phyloP scores from a whole-genome alignment of 345 rosid genomes.

The Arabidopsis suecica region DNA sequence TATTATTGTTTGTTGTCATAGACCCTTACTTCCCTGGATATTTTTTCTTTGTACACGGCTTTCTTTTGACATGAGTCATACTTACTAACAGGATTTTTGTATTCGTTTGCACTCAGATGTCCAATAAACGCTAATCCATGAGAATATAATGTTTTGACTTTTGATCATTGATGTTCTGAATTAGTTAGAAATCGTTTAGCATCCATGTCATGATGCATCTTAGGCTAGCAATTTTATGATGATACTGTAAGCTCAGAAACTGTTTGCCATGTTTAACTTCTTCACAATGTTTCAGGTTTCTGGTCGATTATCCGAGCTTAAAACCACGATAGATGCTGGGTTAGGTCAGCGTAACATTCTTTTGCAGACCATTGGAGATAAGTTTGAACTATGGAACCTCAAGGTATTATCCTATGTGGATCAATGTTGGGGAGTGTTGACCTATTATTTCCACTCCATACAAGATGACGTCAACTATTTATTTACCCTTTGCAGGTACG shows the following conservation, averaged over 20 bases:
- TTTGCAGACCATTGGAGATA: slow-evolving; percentile 69
- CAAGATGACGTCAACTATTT: slow-evolving; percentile 17
- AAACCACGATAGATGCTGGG: slow-evolving; percentile 80
- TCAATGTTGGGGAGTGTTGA: slow-evolving; percentile 14
- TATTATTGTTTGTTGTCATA: slow-evolving; percentile 24
- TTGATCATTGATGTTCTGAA: neutral
- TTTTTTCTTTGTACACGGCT: slow-evolving; percentile 17
- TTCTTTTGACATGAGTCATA: slow-evolving; percentile 22
- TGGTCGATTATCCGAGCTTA: slow-evolving; percentile 68
- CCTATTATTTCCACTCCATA: slow-evolving; percentile 7
- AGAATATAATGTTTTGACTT: slow-evolving; percentile 1
- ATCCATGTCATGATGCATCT: slow-evolving; percentile 9
- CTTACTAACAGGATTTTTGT: slow-evolving; percentile 31
- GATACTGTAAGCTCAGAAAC: neutral
- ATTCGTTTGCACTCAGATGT: slow-evolving; percentile 9
- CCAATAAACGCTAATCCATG: slow-evolving; percentile 4
- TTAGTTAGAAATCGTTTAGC: slow-evolving; percentile 3
- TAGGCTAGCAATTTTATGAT: slow-evolving; percentile 10
- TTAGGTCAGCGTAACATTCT: slow-evolving; percentile 58
- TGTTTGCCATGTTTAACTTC: neutral
- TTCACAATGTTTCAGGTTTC: slow-evolving; percentile 58
- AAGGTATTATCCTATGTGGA: slow-evolving; percentile 49
- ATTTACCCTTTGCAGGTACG: slow-evolving; percentile 58
- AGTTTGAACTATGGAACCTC: slow-evolving; percentile 74
- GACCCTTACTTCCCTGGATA: slow-evolving; percentile 17